phyloP scores from a whole-genome alignment of 176 grass and related monocot genomes.

The Avena insularis region DNA sequence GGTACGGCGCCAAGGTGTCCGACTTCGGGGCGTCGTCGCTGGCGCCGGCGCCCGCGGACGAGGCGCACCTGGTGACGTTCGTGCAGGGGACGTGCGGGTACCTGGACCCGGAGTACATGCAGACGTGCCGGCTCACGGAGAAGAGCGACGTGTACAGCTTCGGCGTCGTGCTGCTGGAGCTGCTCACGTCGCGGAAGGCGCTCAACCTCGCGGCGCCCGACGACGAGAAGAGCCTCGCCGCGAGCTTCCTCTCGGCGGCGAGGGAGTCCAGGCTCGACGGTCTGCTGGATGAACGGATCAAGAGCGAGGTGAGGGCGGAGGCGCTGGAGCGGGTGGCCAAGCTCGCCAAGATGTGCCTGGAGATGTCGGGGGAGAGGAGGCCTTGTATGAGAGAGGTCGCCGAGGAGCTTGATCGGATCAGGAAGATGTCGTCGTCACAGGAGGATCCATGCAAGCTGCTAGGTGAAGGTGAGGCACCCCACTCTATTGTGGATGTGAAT shows the following conservation, averaged over 20 bases:
- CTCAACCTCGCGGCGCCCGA: background rate
- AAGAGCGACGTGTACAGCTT: constrained; percentile 67
- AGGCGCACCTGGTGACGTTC: constrained; percentile 51
- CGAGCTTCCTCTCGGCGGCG: constrained; percentile 22
- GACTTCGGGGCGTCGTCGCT: constrained; percentile 59
- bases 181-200: constrained; percentile 53
- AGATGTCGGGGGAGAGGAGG: constrained; percentile 47
- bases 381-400: constrained; percentile 60
- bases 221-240: constrained; percentile 46
- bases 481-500: background rate
- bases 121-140: constrained; percentile 44
- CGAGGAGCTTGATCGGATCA: constrained; percentile 33
- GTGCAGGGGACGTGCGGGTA: constrained; percentile 66
- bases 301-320: constrained; percentile 26
- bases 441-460: background rate
- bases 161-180: constrained; percentile 49
- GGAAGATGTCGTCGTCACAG: constrained; percentile 29
- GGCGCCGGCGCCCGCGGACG: constrained; percentile 20
- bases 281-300: constrained; percentile 47
- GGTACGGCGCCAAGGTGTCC: constrained; percentile 50
- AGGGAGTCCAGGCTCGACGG: constrained; percentile 37
- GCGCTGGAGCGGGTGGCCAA: constrained; percentile 20
- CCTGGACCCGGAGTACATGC: constrained; percentile 65
- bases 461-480: background rate
- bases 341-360: constrained; percentile 55